Conservation (phyloP, 441 rosid species). For the Brassica hybrid region DNA sequence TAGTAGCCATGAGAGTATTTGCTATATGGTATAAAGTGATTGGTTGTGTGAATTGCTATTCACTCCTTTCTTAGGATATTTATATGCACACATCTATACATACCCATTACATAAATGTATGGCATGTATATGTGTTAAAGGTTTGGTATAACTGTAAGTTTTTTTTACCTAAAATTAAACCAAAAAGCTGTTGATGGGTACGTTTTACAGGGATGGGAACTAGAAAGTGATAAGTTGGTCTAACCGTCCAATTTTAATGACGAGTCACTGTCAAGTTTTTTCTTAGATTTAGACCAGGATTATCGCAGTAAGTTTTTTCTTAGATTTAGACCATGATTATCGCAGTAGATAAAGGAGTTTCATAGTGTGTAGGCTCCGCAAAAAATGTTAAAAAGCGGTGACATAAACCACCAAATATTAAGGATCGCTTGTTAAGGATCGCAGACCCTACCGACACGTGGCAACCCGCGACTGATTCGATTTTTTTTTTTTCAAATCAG, state of each 20-base stretch:
- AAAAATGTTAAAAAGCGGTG: too few relatives aligned
- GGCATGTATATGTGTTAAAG: not conserved
- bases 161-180: not conserved
- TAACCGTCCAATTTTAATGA: conserved; percentile 12
- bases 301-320: too few relatives aligned
- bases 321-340: too few relatives aligned
- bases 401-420: too few relatives aligned
- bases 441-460: too few relatives aligned
- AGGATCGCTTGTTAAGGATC: too few relatives aligned
- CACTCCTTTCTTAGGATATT: conserved; percentile 19
- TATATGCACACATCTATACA: conserved; percentile 41
- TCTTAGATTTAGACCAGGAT: too few relatives aligned
- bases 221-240: not conserved
- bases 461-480: too few relatives aligned
- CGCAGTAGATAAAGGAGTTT: too few relatives aligned
- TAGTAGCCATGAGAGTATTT: conserved; percentile 38
- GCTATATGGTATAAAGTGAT: conserved; percentile 14
- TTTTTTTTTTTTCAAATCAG: too few relatives aligned
- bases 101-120: conserved; percentile 9
- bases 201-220: not conserved
- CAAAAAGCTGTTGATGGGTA: not conserved
- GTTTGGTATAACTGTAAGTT: conserved; percentile 14
- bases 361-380: too few relatives aligned
- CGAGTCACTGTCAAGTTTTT: not conserved
- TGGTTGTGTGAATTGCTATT: conserved; percentile 20